Conservation (phyloP, 345 rosid genomes). For the Eucalyptus albens region DNA sequence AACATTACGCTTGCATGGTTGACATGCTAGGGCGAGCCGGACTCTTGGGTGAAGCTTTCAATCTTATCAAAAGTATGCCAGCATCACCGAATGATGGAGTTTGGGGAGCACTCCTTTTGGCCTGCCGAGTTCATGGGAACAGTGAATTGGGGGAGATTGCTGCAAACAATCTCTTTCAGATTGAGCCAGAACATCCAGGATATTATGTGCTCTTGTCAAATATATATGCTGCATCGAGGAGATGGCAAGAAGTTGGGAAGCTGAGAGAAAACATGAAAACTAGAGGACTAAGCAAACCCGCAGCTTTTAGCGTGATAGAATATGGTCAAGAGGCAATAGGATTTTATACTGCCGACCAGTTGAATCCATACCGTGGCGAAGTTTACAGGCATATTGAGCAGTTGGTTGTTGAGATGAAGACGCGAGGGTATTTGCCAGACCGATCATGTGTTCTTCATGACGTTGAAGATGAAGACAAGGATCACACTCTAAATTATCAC, state of each 20-base stretch:
- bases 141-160: constrained; percentile 43
- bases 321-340: constrained; percentile 38
- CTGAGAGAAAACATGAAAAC: constrained; percentile 43
- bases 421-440: constrained; percentile 49
- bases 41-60: constrained; percentile 42
- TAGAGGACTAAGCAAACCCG: constrained; percentile 45
- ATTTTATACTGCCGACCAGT: constrained; percentile 54
- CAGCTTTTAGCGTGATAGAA: constrained; percentile 65
- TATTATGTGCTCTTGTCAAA: constrained; percentile 60
- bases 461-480: constrained; percentile 78
- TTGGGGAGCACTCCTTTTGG: constrained; percentile 64
- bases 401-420: constrained; percentile 46
- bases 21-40: constrained; percentile 80
- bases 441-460: constrained; percentile 50
- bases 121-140: constrained; percentile 68
- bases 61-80: constrained; percentile 41
- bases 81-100: constrained; percentile 47
- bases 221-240: constrained; percentile 50
- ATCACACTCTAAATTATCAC: constrained; percentile 43
- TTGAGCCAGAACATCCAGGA: constrained; percentile 56
- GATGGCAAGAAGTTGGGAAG: constrained; percentile 56
- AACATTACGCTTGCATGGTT: constrained; percentile 73
- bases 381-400: constrained; percentile 40
- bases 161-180: constrained; percentile 47
- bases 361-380: constrained; percentile 42